Evolutionary conservation across 345 rosid species (phyloP), one percentile per base, ranked within the genome.

Genomic region (Syzygium oleosum): DNA sequence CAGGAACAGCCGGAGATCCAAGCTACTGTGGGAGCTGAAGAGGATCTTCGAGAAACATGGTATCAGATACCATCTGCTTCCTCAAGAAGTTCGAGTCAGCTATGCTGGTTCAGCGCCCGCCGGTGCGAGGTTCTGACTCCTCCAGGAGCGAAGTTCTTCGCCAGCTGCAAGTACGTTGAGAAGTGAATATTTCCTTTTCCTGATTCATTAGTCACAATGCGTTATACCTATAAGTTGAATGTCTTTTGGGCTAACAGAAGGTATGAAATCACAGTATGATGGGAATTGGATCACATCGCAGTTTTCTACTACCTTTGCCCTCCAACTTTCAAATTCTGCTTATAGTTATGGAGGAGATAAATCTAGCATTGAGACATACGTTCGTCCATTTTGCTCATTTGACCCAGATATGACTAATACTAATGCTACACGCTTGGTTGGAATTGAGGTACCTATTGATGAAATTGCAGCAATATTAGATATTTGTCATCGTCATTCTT

Each of bases 11-110:
- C 77, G 98, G 86, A 94, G 95, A 91, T 94, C 98, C 1, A 95
- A 95, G 55, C 92, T 92, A 5, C 87, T 92, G 85, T 87, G 94
- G 86, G 93, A 93, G 85, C 86, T 95, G 88, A 96, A 93, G 92
- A 94, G 77, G 79, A 91, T 91, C 52, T 93, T 96, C 41, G 97
- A 95, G 90, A 95, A 91, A 51, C 92, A 95, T 19, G 91, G 90
- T 52, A 92, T 95, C 34, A 89, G 89, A 49, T 96, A 94, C 90
- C 87, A 90, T 90, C 96, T 95, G 34, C 93, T 93, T 84, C 97
- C 97, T 86, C 97, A 94, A 84, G 91, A 94, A 88, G 95, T 94
- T 59, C 92, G 54, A 34, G 84, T 96, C 89, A 91, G 91, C 53
- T 77, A 92, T 51, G 85, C 87, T 54, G 89, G 90, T n/a, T 84